These are phyloP conservation scores for Beta vulgaris DNA, from an alignment of 148 eudicot species.

Conservation along the genomic window DNA sequence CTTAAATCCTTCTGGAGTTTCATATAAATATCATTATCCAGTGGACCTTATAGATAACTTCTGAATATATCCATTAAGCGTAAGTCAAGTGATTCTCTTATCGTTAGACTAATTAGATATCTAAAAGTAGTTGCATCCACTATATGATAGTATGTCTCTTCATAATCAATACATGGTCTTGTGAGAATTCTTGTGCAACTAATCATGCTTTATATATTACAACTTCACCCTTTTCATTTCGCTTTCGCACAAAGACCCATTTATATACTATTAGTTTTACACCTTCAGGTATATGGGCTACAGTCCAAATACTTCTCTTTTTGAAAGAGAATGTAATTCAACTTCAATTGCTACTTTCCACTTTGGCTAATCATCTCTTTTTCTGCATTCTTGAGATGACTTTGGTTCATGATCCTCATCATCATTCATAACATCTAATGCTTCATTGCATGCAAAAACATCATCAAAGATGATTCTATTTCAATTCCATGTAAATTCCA, in stretches of 20 bases:
- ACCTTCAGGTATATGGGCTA: background rate
- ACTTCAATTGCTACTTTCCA: background rate
- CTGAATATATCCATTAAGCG: conserved; percentile 15
- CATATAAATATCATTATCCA: conserved; percentile 14
- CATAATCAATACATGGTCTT: conserved; percentile 10
- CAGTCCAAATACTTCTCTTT: background rate
- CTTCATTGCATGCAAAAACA: no score
- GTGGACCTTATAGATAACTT: conserved; percentile 18
- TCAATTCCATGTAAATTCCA: no score
- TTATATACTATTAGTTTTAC: no score
- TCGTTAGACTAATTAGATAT: conserved; percentile 1
- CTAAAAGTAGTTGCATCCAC: conserved; percentile 7
- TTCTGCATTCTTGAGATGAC: background rate
- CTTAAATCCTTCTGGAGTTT: conserved; percentile 3
- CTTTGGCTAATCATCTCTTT: no score
- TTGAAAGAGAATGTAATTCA: background rate
- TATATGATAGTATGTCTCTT: no score
- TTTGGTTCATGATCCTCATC: background rate
- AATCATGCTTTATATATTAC: background rate
- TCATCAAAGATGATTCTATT: no score
- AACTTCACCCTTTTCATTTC: no score
- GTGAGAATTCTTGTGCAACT: background rate
- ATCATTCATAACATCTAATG: background rate
- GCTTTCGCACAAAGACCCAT: no score
- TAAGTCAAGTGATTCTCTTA: conserved; percentile 9